Percentiles rank a stretch among this genome's conserved stretches.
Conservation (phyloP, 179 eudicot species). For the Drosera spatulata region DNA sequence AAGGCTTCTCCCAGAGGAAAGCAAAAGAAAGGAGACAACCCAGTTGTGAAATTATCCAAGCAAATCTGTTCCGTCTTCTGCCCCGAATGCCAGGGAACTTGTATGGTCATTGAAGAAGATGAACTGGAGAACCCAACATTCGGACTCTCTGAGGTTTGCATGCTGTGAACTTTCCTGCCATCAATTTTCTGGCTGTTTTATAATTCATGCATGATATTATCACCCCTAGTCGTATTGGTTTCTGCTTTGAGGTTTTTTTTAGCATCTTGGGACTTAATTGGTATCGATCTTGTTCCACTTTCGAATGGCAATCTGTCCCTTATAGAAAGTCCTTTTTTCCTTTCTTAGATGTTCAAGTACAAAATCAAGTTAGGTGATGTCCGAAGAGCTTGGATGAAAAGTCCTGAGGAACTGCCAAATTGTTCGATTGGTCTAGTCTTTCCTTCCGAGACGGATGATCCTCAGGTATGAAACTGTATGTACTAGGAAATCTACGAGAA, state of each 20-base stretch:
- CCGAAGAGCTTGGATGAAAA: slow-evolving; percentile 63
- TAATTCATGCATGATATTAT: background rate
- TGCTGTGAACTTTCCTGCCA: background rate
- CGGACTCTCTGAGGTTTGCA: slow-evolving; percentile 64
- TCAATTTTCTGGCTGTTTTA: background rate
- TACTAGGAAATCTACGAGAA: too few relatives aligned
- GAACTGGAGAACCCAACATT: slow-evolving; percentile 67
- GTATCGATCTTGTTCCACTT: background rate
- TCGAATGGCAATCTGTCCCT: background rate
- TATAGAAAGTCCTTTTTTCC: background rate
- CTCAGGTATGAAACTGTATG: slow-evolving; percentile 31
- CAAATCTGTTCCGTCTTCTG: slow-evolving; percentile 52
- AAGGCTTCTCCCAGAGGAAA: slow-evolving; percentile 21
- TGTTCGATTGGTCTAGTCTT: slow-evolving; percentile 75
- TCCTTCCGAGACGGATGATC: slow-evolving; percentile 29
- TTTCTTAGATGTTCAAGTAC: slow-evolving; percentile 47
- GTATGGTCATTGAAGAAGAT: slow-evolving; percentile 44
- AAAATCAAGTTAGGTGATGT: slow-evolving; percentile 56
- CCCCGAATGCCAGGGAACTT: slow-evolving; percentile 91
- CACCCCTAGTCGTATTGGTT: background rate
- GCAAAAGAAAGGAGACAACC: slow-evolving; percentile 17
- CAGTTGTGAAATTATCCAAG: slow-evolving; percentile 9
- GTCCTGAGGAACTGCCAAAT: slow-evolving; percentile 58
- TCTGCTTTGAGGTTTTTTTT: background rate
- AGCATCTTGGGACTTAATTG: background rate